Base-by-base conservation (phyloP, 2,329 filamentous ascomycete genomes). In the Rhynchosporium secalis region DNA sequence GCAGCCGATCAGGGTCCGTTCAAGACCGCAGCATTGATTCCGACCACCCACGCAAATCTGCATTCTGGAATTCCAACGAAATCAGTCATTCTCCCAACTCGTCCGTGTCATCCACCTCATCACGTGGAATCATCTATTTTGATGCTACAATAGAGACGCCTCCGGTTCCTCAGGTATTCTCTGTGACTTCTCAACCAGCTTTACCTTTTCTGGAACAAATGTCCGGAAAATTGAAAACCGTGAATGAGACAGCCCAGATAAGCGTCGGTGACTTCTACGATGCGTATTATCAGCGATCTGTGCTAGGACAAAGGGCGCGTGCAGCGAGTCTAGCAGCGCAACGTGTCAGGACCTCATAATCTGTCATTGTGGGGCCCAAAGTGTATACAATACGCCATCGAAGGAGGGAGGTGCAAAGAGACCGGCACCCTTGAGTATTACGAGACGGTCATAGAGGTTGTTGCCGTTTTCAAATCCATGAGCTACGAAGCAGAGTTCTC, bases 1-100 rank as follows among this genome's bases (percentile, higher is more conserved):
- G 63, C 1, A 66, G 62, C n/a, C 56, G 67, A 7, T 58, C 60
- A 20, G 68, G 66, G 9, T 68, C 63, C 15, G 58, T 70, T 2
- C 62, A 68, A 60, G 67, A 66, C 10, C 65, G 64, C 10, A 57
- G 57, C 6, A 54, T 68, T 13, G 67, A 70, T 38, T 69, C 66
- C 51, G 65, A 68, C 33, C 58, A 66, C 38, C 64, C 67, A 15
- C 56, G 66, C 15, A 63, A 65, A 55, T 63, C 56, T 12, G 65
- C 66, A 15, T 68, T 69, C 36, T 76, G 71, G 81, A 66, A 72
- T 66, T 13, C 47, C 3, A 64, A 66, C 31, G 38, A 59, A 38
- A 61, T 48, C 4, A 13, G 28, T 10, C 60, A 64, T 51, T 62
- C 62, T 4, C 26, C 38, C 6, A 54, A 28, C 31, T 62, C 61